Evolutionary conservation across 2,329 filamentous ascomycete genomes (phyloP).

Genomic region (Emmonsia crescens): DNA sequence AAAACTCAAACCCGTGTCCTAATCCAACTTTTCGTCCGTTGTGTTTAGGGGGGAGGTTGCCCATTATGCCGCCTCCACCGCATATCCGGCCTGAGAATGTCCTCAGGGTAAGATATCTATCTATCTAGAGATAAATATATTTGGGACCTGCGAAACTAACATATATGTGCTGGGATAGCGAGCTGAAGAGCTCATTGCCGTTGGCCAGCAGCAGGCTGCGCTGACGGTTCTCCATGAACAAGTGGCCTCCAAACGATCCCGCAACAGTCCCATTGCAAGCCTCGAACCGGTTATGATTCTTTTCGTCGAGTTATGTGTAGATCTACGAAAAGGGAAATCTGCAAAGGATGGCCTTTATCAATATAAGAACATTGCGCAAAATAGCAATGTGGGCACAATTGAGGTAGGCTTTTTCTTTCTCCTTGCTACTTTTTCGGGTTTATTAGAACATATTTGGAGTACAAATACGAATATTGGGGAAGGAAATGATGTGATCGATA

Average conservation of each 20-base stretch:
- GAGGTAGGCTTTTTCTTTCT: constrained; percentile 49
- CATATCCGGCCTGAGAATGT: constrained; percentile 99
- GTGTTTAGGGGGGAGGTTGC: constrained; percentile 22
- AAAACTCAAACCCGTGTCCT: no score
- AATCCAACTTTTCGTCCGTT: background rate
- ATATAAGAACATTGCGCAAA: constrained; percentile 99
- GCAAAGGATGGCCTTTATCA: constrained; percentile 98
- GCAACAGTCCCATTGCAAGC: constrained; percentile 91
- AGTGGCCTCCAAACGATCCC: constrained; percentile 95
- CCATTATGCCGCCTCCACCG: constrained; percentile 80
- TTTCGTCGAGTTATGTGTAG: constrained; percentile 91
- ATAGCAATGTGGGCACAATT: constrained; percentile 96
- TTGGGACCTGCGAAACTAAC: constrained; percentile 14
- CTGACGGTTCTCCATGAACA: constrained; percentile 95
- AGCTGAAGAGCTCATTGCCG: constrained; percentile 96
- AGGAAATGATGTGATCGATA: background rate
- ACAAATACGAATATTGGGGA: background rate
- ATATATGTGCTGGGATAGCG: constrained; percentile 40
- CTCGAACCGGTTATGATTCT: constrained; percentile 98
- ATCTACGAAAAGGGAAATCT: constrained; percentile 94
- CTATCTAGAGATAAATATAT: constrained; percentile 3
- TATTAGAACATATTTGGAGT: background rate
- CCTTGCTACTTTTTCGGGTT: background rate
- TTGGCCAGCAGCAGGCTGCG: constrained; percentile 84
- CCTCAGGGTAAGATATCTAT: constrained; percentile 53